Base-by-base conservation (phyloP, 345 rosid species). In the Raphanus sativus region DNA sequence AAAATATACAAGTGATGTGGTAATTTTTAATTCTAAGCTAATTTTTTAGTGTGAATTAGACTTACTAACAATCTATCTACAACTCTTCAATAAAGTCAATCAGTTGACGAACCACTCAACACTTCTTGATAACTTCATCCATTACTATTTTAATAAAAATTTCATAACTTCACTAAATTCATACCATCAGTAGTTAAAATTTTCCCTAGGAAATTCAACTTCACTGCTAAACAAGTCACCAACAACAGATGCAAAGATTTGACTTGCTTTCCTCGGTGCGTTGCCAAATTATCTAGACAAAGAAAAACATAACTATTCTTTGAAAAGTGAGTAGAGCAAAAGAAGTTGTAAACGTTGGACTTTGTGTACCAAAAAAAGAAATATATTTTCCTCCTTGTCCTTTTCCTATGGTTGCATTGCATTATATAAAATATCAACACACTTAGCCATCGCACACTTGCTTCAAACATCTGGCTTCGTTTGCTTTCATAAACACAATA, bases 401-500 rank as follows among this genome's bases (percentile, higher is more conserved):
- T 71, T 71, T 71, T 65, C 62, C 15, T 13, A n/a, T 0, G 34
- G 76, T 33, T 26, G 67, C 76, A 58, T 10, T 76, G 68, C 76
- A 65, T 10, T 76, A 69, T 13, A n/a, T 71, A 65, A 65, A 54
- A 64, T 61, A 58, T 65, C 5, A 50, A 48, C 77, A 71, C 77
- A 78, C 68, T 71, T 58, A 66, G 81, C 63, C 77, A 72, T 72
- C 68, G 54, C 67, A 65, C 10, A 30, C 56, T 70, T 70, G 17
- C 59, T 70, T 70, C 70, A 33, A 30, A 13, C 81, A 77, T 71
- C 55, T 78, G 66, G 60, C 61, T 24, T 64, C 60, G 52, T 70
- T 64, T 55, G 42, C 29, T 65, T 65, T 64, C 61, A 36, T 26
- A 2, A 70, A 28, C 48, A 63, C 52, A 64, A 15, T 4, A 65